These are phyloP conservation scores for Lipomyces yamadae DNA, from an alignment of 805 yeast species.

Conservation along the genomic window DNA sequence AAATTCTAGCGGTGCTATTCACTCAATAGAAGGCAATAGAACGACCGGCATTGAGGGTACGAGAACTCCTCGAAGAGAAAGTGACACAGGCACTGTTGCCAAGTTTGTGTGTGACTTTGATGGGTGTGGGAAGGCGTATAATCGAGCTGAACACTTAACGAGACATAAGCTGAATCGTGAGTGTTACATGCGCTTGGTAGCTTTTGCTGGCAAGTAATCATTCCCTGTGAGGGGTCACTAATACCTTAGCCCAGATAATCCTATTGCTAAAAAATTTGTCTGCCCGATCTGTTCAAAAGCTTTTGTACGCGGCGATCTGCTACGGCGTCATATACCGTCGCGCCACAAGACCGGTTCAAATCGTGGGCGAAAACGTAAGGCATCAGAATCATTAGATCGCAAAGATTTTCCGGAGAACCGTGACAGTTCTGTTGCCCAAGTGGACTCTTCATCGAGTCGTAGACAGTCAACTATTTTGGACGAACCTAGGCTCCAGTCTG, in stretches of 20 bases:
- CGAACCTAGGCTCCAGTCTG: not conserved
- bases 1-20: not conserved
- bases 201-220: not conserved
- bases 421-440: not conserved
- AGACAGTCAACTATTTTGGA: not conserved
- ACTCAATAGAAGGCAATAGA: not conserved
- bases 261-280: slow-evolving; percentile 40
- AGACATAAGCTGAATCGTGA: slow-evolving; percentile 42
- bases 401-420: slow-evolving; percentile 6
- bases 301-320: slow-evolving; percentile 31
- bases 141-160: slow-evolving; percentile 39
- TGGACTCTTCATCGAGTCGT: not conserved
- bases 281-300: slow-evolving; percentile 32
- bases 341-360: slow-evolving; percentile 8
- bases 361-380: slow-evolving; percentile 15
- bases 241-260: slow-evolving; percentile 26
- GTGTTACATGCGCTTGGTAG: slow-evolving; percentile 1
- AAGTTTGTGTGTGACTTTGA: slow-evolving; percentile 23
- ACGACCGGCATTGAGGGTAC: not conserved
- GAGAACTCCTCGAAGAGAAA: not conserved
- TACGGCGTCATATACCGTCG: slow-evolving; percentile 30
- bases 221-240: slow-evolving; percentile 30
- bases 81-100: not conserved
- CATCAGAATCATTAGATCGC: not conserved
- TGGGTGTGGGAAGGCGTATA: slow-evolving; percentile 39